Conservation (phyloP, 345 rosid genomes). For the Odontarrhena argentea region DNA sequence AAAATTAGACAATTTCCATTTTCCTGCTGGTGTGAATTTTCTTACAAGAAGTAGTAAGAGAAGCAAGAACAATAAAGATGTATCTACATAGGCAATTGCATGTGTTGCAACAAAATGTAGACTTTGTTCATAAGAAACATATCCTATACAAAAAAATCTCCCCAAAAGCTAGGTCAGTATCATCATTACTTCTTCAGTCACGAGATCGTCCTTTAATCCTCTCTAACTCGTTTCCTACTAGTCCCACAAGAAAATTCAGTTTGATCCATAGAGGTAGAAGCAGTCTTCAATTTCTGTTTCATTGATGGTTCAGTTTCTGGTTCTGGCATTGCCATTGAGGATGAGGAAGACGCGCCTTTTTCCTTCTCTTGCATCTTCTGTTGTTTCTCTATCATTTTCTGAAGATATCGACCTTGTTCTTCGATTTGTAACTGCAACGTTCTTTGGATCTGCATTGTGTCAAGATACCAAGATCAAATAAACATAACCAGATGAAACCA, state of each 20-base stretch:
- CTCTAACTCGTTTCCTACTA: slow-evolving; percentile 45
- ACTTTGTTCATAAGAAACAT: not conserved
- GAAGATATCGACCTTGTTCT: slow-evolving; percentile 42
- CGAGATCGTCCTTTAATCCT: slow-evolving; percentile 34
- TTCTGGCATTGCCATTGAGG: slow-evolving; percentile 25
- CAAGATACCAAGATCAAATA: slow-evolving; percentile 2
- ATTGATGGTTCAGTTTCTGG: slow-evolving; percentile 34
- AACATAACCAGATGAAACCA: slow-evolving; percentile 2
- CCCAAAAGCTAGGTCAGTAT: slow-evolving; percentile 20
- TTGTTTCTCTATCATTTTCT: slow-evolving; percentile 73
- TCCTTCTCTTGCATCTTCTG: slow-evolving; percentile 42
- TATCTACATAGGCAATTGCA: slow-evolving; percentile 3
- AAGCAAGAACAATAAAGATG: not conserved
- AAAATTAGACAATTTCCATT: not conserved
- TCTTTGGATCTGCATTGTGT: slow-evolving; percentile 38
- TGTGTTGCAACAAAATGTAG: slow-evolving; percentile 1
- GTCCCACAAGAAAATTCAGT: slow-evolving; percentile 19
- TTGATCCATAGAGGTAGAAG: slow-evolving; percentile 11
- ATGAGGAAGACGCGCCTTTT: slow-evolving; percentile 43
- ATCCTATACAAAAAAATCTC: not conserved
- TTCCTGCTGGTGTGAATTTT: not conserved
- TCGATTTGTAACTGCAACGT: slow-evolving; percentile 37
- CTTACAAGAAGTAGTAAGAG: slow-evolving; percentile 1
- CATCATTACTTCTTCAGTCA: slow-evolving; percentile 16
- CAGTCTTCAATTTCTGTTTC: slow-evolving; percentile 17